Percentiles rank a stretch among this genome's conserved stretches.
phyloP scores from a whole-genome alignment of 257 asterid genomes.

The Solanum ossicruentum region DNA sequence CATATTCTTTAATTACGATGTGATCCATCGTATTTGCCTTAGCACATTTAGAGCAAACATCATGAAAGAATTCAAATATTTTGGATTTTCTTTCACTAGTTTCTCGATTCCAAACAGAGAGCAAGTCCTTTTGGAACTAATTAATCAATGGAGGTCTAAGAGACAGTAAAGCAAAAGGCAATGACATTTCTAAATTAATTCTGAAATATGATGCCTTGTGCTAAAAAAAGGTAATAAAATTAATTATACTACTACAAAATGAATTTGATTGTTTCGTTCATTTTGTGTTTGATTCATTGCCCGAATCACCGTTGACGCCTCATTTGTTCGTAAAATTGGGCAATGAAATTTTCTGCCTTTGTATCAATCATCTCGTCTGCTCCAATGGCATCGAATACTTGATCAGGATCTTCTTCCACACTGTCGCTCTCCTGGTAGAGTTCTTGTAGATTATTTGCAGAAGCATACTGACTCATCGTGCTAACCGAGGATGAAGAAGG shows the following conservation, averaged over 20 bases:
- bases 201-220: background rate
- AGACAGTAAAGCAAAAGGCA: background rate
- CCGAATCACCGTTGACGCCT: slow-evolving; percentile 3
- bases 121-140: background rate
- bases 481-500: background rate
- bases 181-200: background rate
- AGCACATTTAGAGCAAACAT: background rate
- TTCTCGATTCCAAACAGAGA: background rate
- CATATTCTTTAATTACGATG: background rate
- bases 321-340: slow-evolving; percentile 24
- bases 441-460: slow-evolving; percentile 19
- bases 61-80: background rate
- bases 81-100: background rate
- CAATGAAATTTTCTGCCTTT: slow-evolving; percentile 28
- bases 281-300: background rate
- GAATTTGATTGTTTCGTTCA: background rate
- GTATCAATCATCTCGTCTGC: slow-evolving; percentile 29
- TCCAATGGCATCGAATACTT: slow-evolving; percentile 13
- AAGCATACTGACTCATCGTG: slow-evolving; percentile 29
- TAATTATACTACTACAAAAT: background rate
- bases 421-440: slow-evolving; percentile 1
- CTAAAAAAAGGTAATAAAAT: background rate
- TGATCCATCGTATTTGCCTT: background rate
- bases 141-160: background rate
- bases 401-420: slow-evolving; percentile 13